These are phyloP conservation scores for Nothophoma quercina DNA, from an alignment of 2,329 filamentous ascomycete genomes.

Conservation along the genomic window DNA sequence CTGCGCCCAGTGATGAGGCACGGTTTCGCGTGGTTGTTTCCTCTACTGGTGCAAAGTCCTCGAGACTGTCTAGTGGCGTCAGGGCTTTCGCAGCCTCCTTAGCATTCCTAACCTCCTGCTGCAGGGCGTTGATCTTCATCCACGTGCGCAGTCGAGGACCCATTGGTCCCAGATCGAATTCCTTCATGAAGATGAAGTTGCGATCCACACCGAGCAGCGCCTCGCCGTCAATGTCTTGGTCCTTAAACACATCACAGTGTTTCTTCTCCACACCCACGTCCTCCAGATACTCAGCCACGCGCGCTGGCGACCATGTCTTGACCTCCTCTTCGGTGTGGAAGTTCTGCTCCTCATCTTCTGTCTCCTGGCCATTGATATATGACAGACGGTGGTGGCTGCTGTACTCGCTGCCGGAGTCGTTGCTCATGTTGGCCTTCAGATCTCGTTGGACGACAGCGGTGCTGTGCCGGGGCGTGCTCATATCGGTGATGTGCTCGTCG, in stretches of 20 bases:
- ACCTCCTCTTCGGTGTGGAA: constrained; percentile 78
- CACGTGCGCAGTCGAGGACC: constrained; percentile 90
- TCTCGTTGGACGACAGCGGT: constrained; percentile 42
- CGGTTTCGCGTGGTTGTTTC: constrained; percentile 56
- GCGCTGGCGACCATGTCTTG: constrained; percentile 76
- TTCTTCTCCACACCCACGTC: constrained; percentile 83
- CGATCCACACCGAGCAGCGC: constrained; percentile 95
- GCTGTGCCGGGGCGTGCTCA: constrained; percentile 69
- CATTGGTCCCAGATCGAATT: constrained; percentile 91
- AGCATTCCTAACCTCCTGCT: constrained; percentile 80
- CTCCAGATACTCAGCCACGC: constrained; percentile 90
- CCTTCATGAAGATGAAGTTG: constrained; percentile 92
- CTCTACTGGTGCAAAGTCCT: constrained; percentile 26
- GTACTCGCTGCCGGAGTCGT: constrained; percentile 89
- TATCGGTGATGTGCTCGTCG: constrained; percentile 93
- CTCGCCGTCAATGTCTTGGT: constrained; percentile 95
- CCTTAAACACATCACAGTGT: constrained; percentile 92
- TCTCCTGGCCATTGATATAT: constrained; percentile 93
- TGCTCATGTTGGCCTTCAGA: constrained; percentile 61
- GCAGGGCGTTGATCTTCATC: constrained; percentile 93
- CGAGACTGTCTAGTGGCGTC: constrained; percentile 44
- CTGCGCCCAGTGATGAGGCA: constrained; percentile 53
- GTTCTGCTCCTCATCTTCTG: constrained; percentile 86
- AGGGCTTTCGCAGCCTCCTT: constrained; percentile 45
- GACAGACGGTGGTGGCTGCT: constrained; percentile 83